phyloP scores from a whole-genome alignment of 2,329 filamentous ascomycete species.

The Thyridium curvatum region DNA sequence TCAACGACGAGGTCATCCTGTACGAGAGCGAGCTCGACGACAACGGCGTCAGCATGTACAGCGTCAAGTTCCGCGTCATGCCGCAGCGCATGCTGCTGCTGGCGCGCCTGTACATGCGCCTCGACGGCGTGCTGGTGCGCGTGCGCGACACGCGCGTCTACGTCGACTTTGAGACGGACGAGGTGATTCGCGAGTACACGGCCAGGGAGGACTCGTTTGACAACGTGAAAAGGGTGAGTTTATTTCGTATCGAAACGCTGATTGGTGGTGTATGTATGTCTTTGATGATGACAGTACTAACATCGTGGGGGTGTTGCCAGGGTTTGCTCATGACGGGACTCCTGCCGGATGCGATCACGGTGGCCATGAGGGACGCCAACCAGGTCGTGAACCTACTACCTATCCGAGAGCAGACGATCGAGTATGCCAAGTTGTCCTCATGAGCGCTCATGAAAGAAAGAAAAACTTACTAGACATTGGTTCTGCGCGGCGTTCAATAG shows the following conservation, averaged over 20 bases:
- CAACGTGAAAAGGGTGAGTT: slow-evolving; percentile 62
- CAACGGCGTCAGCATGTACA: slow-evolving; percentile 88
- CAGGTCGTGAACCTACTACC: slow-evolving; percentile 63
- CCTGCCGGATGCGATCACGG: slow-evolving; percentile 65
- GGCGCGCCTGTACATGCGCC: slow-evolving; percentile 81
- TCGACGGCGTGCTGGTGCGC: slow-evolving; percentile 84
- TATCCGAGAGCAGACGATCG: slow-evolving; percentile 61
- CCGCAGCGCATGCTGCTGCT: slow-evolving; percentile 80
- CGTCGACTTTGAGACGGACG: slow-evolving; percentile 74
- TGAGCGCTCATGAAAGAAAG: slow-evolving; percentile 1
- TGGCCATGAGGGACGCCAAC: slow-evolving; percentile 75
- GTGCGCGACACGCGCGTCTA: slow-evolving; percentile 88
- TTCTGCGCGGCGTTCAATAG: too few relatives aligned
- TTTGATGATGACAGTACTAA: slow-evolving; percentile 14
- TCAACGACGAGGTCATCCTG: slow-evolving; percentile 92
- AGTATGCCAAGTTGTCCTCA: slow-evolving; percentile 28
- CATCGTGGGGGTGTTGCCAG: slow-evolving; percentile 30
- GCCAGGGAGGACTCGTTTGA: slow-evolving; percentile 80
- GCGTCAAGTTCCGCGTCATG: slow-evolving; percentile 90
- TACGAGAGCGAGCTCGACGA: slow-evolving; percentile 98
- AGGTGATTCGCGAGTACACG: slow-evolving; percentile 84
- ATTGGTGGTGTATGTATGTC: slow-evolving; percentile 25
- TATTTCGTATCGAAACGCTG: slow-evolving; percentile 34
- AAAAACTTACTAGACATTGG: too few relatives aligned
- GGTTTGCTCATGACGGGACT: slow-evolving; percentile 41